phyloP scores from a whole-genome alignment of 2,329 filamentous ascomycete species.

The Cadophora malorum region DNA sequence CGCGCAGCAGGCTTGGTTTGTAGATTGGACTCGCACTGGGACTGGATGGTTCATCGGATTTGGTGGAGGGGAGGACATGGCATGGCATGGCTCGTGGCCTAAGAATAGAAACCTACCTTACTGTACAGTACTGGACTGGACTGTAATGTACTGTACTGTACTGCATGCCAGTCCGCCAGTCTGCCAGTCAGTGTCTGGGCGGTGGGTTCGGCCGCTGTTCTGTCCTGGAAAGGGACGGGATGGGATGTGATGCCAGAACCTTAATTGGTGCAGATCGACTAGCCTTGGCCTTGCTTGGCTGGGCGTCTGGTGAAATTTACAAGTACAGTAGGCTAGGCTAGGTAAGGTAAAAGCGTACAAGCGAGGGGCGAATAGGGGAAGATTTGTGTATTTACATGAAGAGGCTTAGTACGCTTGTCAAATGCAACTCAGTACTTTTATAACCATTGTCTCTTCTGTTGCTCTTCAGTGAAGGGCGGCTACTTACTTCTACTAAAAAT shows the following conservation, averaged over 20 bases:
- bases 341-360: too few species aligned
- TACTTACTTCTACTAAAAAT: too few species aligned
- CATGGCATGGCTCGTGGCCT: background rate
- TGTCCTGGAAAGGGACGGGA: background rate
- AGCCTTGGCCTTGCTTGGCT: background rate
- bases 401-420: too few species aligned
- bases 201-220: background rate
- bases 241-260: background rate
- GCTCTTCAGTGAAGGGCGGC: too few species aligned
- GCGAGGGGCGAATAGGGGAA: background rate
- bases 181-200: too few species aligned
- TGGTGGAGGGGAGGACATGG: conserved; percentile 3
- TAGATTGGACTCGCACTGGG: background rate
- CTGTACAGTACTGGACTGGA: too few species aligned
- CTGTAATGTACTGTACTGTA: too few species aligned
- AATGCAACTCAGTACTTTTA: too few species aligned
- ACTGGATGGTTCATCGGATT: conserved; percentile 6
- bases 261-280: conserved; percentile 3
- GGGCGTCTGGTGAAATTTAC: too few species aligned
- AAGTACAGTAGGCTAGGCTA: too few species aligned
- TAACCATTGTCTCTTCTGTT: too few species aligned
- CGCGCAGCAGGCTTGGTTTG: conserved; percentile 15
- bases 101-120: background rate
- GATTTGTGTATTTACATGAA: background rate
- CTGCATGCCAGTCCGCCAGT: too few species aligned